Base-by-base conservation (phyloP, 129 eudicot species). In the Artemisia argyi region DNA sequence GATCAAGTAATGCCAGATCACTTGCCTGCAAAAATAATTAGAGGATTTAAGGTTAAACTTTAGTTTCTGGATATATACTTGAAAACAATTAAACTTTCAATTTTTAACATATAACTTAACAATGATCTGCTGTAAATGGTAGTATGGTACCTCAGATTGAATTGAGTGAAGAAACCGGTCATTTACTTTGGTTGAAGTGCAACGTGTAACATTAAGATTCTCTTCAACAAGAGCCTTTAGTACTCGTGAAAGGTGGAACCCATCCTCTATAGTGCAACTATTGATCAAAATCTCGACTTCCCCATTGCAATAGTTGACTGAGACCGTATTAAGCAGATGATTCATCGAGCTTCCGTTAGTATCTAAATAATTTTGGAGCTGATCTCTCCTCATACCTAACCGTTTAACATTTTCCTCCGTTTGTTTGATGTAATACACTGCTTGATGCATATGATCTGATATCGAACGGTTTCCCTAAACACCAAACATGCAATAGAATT, bases 391-490 rank as follows among this genome's bases (percentile, higher is more conserved):
- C 12, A 19, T 56, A 59, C 74, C 35, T 42, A 83, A 72, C 65
- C 69, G 79, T 42, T 78, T 46, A 16, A 85, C 73, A 20, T 70
- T 84, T 62, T 82, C 77, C 63, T 83, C 81, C 72, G 76, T 68
- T 57, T 79, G 63, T 30, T 75, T 83, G 67, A 89, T 89, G 71
- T 89, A 89, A 79, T 61, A 70, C 73, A 60, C 81, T 9, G 91
- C 87, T 69, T 79, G 83, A 12, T 86, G 78, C 84, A 86, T 79
- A 63, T 83, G 89, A 84, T 89, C 96, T 1, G 91, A 83, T 73
- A 71, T 66, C 20, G 96, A 83, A n/a, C 89, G 89, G 67, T 84
- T 89, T 76, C 91, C 96, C 96, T 88, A 60, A 44, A 61, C 74
- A 73, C 47, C 67, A 66, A 58, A n/a, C n/a, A n/a, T n/a, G n/a